Conservation (phyloP, 1,284 basidiomycete genomes). For the Paramarasmius palmivorus region DNA sequence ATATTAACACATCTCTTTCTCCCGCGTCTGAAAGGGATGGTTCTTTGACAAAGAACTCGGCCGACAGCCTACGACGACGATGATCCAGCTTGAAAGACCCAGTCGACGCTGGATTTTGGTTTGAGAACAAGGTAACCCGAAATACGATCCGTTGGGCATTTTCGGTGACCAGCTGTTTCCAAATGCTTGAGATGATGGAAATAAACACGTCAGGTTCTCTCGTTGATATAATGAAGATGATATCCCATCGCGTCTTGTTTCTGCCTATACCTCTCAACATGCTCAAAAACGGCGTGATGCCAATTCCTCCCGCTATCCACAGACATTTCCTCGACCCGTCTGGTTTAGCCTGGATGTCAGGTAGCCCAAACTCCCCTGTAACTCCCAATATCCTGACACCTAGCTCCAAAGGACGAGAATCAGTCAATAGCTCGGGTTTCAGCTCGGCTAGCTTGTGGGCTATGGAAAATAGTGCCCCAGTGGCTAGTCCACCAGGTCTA, state of each 20-base stretch:
- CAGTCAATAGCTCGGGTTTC: conserved; percentile 38
- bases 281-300: conserved; percentile 57
- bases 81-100: conserved; percentile 14
- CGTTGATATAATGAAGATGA: conserved; percentile 47
- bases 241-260: conserved; percentile 30
- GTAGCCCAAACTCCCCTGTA: conserved; percentile 38
- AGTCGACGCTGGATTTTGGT: not conserved
- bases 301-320: conserved; percentile 61
- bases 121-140: conserved; percentile 12
- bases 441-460: conserved; percentile 37
- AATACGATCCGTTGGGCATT: conserved; percentile 2
- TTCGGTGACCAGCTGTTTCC: conserved; percentile 14
- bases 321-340: conserved; percentile 29
- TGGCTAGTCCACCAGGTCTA: conserved; percentile 53
- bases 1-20: conserved; percentile 32
- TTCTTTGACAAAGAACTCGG: conserved; percentile 24
- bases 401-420: conserved; percentile 37
- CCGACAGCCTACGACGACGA: conserved; percentile 29
- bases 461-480: conserved; percentile 51
- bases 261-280: conserved; percentile 38
- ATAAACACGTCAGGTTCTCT: conserved; percentile 50
- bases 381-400: conserved; percentile 39
- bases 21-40: conserved; percentile 13
- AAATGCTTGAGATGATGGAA: conserved; percentile 31
- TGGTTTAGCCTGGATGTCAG: conserved; percentile 12